A percentile compares a stretch with the other conserved stretches of the same genome.
Evolutionary conservation across 2,329 filamentous ascomycete species (phyloP).

Genomic region (Stachybotrys echinatus): DNA sequence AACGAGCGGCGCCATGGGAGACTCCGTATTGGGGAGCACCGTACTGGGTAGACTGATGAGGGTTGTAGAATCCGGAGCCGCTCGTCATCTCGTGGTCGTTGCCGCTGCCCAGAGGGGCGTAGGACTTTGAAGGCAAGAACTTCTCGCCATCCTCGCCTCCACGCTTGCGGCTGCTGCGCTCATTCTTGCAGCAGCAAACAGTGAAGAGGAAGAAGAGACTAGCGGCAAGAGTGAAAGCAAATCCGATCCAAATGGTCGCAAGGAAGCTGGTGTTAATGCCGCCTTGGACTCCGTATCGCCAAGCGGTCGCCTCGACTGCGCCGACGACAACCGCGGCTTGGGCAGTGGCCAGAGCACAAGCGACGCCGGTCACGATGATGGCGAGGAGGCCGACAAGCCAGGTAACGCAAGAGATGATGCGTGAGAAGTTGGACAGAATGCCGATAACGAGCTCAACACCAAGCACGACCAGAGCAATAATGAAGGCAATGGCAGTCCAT

Average conservation of each 20-base stretch:
- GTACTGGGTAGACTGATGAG: constrained; percentile 18
- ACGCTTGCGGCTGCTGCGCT: constrained; percentile 21
- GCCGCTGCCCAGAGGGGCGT: constrained; percentile 24
- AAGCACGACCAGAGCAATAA: constrained; percentile 67
- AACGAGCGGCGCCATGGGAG: constrained; percentile 35
- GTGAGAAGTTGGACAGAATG: constrained; percentile 76
- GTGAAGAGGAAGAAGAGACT: constrained; percentile 81
- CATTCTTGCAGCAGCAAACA: constrained; percentile 66
- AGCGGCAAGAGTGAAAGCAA: constrained; percentile 64
- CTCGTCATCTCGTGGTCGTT: constrained; percentile 28
- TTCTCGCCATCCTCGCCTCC: constrained; percentile 42
- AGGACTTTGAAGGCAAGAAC: constrained; percentile 37
- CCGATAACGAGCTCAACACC: constrained; percentile 70
- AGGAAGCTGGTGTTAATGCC: constrained; percentile 62
- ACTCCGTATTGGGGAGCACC: constrained; percentile 32
- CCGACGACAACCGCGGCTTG: constrained; percentile 66
- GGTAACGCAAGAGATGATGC: constrained; percentile 75
- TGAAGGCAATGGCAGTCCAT: constrained; percentile 80
- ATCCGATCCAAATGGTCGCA: constrained; percentile 68
- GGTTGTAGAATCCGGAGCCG: constrained; percentile 32
- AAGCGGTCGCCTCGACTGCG: constrained; percentile 55
- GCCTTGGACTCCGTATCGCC: constrained; percentile 56
- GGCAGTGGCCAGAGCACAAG: constrained; percentile 69
- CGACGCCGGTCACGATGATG: constrained; percentile 47
- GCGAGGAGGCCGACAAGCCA: constrained; percentile 69